Conservation (phyloP, 352 stramenopile species). For the Phytophthora fragariaefolia region DNA sequence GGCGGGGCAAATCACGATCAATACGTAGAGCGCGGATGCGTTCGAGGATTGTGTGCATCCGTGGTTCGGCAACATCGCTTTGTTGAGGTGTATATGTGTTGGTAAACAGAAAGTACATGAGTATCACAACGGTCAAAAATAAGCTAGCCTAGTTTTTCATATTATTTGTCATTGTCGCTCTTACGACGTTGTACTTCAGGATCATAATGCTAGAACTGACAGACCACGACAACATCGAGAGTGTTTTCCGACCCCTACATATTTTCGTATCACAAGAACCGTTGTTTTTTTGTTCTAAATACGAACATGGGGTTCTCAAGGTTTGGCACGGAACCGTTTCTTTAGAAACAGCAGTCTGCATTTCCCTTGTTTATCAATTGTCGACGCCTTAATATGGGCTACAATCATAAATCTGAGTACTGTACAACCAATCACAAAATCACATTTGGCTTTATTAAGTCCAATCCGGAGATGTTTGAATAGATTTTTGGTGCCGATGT, state of each 20-base stretch:
- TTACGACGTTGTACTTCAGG: neutral
- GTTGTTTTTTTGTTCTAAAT: neutral
- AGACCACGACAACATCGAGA: neutral
- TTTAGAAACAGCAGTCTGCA: neutral
- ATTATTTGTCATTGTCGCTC: slow-evolving; percentile 5
- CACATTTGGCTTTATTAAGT: neutral
- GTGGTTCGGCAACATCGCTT: slow-evolving; percentile 18
- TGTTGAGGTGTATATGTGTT: slow-evolving; percentile 10
- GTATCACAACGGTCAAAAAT: neutral
- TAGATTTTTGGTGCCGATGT: neutral
- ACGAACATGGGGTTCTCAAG: neutral
- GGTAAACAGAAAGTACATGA: neutral
- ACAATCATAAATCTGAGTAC: neutral
- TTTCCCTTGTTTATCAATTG: neutral
- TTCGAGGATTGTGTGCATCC: slow-evolving; percentile 26
- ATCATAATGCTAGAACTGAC: neutral
- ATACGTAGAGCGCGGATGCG: slow-evolving; percentile 12
- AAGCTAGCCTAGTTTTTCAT: neutral
- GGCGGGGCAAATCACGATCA: neutral
- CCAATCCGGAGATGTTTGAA: neutral
- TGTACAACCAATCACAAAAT: neutral
- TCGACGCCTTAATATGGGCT: neutral
- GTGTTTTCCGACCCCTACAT: neutral
- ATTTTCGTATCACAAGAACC: neutral
- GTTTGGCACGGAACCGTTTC: neutral